Conservation (phyloP, 1,284 basidiomycete genomes). For the Cystobasidium sp. region DNA sequence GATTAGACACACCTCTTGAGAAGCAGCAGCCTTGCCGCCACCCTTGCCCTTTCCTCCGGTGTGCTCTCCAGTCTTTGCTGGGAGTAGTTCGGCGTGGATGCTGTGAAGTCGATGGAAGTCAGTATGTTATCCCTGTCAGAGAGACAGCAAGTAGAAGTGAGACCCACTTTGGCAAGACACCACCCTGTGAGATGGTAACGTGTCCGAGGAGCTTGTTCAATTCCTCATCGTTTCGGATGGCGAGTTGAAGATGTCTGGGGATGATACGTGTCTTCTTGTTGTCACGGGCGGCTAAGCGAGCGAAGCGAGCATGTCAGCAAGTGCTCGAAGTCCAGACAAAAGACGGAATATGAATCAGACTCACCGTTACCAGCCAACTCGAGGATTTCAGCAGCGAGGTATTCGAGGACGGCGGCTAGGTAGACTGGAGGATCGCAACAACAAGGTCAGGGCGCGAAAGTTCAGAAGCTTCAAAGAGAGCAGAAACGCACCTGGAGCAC, state of each 20-base stretch:
- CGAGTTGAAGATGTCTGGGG: constrained; percentile 85
- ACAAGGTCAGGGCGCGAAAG: constrained; percentile 16
- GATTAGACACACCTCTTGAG: constrained; percentile 34
- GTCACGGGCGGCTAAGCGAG: constrained; percentile 61
- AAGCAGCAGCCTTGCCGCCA: constrained; percentile 38
- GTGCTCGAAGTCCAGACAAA: too few species aligned
- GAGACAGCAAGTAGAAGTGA: neutral
- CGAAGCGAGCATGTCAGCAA: neutral
- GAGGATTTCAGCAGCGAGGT: constrained; percentile 83
- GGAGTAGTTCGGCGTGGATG: constrained; percentile 44
- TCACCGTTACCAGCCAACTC: constrained; percentile 82
- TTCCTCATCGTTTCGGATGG: constrained; percentile 65
- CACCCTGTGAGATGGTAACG: constrained; percentile 87
- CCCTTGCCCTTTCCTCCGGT: constrained; percentile 38
- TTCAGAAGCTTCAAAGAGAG: neutral
- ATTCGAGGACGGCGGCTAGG: constrained; percentile 78
- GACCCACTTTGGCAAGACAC: constrained; percentile 66
- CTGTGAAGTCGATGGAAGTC: constrained; percentile 7
- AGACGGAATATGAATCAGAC: too few species aligned
- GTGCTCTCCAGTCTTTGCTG: constrained; percentile 37
- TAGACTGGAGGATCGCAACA: constrained; percentile 33
- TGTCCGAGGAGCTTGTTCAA: constrained; percentile 76
- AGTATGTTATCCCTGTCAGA: neutral
- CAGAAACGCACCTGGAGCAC: constrained; percentile 35
- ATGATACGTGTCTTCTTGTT: constrained; percentile 88